A percentile compares a stretch with the other conserved stretches of the same genome.
Evolutionary conservation across 306 rosid genomes (phyloP).

Genomic region (Quercus parvula): DNA sequence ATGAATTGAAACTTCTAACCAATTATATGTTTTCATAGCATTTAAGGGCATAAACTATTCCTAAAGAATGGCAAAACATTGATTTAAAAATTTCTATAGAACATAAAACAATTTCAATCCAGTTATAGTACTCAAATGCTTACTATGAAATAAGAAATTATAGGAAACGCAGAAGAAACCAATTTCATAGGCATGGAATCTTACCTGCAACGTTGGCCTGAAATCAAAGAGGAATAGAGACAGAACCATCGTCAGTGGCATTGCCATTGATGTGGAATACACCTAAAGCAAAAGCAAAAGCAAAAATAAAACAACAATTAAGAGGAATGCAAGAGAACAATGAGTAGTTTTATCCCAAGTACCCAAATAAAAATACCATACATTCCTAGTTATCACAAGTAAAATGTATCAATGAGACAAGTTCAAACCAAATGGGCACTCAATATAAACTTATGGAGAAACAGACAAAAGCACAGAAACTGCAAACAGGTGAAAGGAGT

Average conservation of each 20-base stretch:
- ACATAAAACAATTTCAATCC: too few relatives aligned
- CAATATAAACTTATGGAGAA: background rate
- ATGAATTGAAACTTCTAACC: too few relatives aligned
- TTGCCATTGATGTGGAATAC: slow-evolving; percentile 96
- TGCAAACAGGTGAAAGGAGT: background rate
- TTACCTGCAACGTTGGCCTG: slow-evolving; percentile 87
- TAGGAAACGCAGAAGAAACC: too few relatives aligned
- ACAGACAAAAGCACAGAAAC: background rate
- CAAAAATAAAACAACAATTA: background rate
- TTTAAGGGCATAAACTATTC: too few relatives aligned
- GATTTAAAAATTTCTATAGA: too few relatives aligned
- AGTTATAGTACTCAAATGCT: too few relatives aligned
- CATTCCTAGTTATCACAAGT: too few relatives aligned
- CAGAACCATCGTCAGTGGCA: slow-evolving; percentile 77
- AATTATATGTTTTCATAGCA: too few relatives aligned
- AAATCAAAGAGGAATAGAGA: slow-evolving; percentile 75
- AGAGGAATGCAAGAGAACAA: slow-evolving; percentile 7
- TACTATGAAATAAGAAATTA: too few relatives aligned
- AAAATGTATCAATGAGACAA: too few relatives aligned
- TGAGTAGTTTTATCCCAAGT: background rate
- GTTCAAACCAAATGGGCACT: too few relatives aligned
- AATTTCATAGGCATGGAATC: background rate
- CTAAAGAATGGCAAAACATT: too few relatives aligned
- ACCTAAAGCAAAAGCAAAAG: slow-evolving; percentile 37
- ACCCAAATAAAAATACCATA: background rate